Conservation (phyloP, 2,329 filamentous ascomycete species). For the Curvularia sp. region DNA sequence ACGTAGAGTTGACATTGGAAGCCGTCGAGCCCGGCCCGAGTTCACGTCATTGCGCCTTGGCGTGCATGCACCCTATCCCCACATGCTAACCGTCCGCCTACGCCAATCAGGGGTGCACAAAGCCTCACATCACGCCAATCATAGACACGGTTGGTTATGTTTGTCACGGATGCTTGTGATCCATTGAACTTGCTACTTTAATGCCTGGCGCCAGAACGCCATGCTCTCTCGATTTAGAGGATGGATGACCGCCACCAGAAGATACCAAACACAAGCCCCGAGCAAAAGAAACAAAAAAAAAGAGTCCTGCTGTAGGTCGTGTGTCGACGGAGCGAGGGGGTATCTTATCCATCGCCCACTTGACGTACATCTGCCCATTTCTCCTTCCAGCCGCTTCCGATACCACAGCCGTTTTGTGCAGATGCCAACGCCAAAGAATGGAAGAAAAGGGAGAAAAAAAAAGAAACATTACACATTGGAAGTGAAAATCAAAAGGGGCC, state of each 20-base stretch:
- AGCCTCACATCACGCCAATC: conserved; percentile 1
- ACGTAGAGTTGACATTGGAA: conserved; percentile 10
- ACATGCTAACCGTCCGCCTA: conserved; percentile 18
- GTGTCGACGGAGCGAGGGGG: conserved; percentile 22
- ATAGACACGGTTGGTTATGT: background rate
- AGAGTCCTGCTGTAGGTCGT: conserved; percentile 18
- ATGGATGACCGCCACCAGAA: conserved; percentile 15
- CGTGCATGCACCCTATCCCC: conserved; percentile 21
- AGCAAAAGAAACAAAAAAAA: conserved; percentile 18
- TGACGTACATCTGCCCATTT: conserved; percentile 14
- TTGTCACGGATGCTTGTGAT: conserved; percentile 2
- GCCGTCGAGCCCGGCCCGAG: conserved; percentile 20
- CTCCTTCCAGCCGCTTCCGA: conserved; percentile 4
- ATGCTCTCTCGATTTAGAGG: conserved; percentile 13
- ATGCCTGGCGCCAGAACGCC: conserved; percentile 15
- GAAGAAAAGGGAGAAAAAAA: conserved; percentile 29
- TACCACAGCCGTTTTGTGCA: conserved; percentile 13
- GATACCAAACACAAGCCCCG: conserved; percentile 6
- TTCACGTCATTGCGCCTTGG: conserved; percentile 28
- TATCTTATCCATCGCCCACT: conserved; percentile 21
- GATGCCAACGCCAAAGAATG: conserved; percentile 22
- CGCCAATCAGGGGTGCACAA: conserved; percentile 13
- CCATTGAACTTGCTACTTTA: conserved; percentile 6
- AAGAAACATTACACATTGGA: conserved; percentile 33
- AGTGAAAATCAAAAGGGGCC: conserved; percentile 9